Evolutionary conservation across 345 rosid genomes (phyloP).

Genomic region (Acer campestre): DNA sequence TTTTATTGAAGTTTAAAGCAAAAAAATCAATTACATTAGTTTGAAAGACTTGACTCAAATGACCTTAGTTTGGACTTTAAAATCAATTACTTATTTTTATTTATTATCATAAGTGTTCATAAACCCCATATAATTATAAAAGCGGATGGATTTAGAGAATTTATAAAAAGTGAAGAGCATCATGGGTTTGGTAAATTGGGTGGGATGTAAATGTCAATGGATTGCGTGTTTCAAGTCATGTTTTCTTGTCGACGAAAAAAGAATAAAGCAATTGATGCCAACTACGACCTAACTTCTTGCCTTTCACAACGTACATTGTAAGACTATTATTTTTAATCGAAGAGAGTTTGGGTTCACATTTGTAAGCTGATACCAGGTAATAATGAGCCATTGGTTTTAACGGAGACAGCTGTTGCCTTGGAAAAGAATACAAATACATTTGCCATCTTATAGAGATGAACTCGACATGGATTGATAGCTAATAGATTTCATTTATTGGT

Average conservation of each 20-base stretch:
- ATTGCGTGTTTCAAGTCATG: background rate
- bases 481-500: background rate
- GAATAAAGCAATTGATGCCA: background rate
- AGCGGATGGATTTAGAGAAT: too few relatives aligned
- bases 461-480: background rate
- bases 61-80: too few relatives aligned
- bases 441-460: background rate
- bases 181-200: background rate
- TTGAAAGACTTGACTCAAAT: too few relatives aligned
- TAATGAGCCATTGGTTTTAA: background rate
- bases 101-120: too few relatives aligned
- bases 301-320: too few relatives aligned
- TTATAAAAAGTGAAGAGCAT: background rate
- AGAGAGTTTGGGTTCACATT: too few relatives aligned
- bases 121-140: too few relatives aligned
- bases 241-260: background rate
- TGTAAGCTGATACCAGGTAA: background rate
- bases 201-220: slow-evolving; percentile 1
- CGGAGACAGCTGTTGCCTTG: background rate
- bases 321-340: too few relatives aligned
- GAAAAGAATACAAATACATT: background rate
- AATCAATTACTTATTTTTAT: too few relatives aligned
- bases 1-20: too few relatives aligned
- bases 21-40: too few relatives aligned
- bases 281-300: background rate